Conservation (phyloP, 768 basidiomycete genomes). For the Sarcodon sp. region DNA sequence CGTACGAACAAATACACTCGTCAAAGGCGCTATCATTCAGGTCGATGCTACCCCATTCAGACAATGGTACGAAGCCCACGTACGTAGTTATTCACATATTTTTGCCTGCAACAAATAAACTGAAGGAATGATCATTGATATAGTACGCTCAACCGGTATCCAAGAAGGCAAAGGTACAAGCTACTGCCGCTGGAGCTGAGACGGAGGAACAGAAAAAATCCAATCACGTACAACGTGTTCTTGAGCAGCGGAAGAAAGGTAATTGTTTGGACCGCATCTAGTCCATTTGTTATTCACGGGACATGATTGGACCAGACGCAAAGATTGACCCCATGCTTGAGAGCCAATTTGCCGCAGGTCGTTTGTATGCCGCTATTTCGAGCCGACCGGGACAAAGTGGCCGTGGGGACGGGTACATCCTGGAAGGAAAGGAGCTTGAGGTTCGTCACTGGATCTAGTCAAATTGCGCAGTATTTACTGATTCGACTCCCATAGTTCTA, state of each 20-base stretch:
- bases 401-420: conserved; percentile 91
- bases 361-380: conserved; percentile 86
- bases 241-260: conserved; percentile 92
- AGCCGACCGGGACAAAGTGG: conserved; percentile 97
- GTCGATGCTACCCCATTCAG: conserved; percentile 98
- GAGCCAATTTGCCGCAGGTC: conserved; percentile 85
- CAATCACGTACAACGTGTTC: conserved; percentile 76
- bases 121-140: conserved; percentile 3
- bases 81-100: conserved; percentile 27
- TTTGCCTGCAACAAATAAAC: conserved; percentile 1
- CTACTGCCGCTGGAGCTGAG: conserved; percentile 39
- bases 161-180: conserved; percentile 68
- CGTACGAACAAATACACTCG: conserved; percentile 98
- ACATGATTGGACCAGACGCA: conserved; percentile 37
- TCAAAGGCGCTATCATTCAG: conserved; percentile 94
- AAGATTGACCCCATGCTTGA: conserved; percentile 89
- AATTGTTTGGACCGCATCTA: conserved; percentile 7
- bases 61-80: conserved; percentile 98
- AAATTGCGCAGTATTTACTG: conserved; percentile 5
- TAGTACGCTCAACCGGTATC: conserved; percentile 94
- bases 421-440: conserved; percentile 98
- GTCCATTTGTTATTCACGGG: not conserved
- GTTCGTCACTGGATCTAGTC: conserved; percentile 27
- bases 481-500: conserved; percentile 57
- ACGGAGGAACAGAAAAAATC: conserved; percentile 64